A percentile compares a stretch with the other conserved stretches of the same genome.
Evolutionary conservation across 2,329 filamentous ascomycete species (phyloP).

Genomic region (Arthroderma sp.): DNA sequence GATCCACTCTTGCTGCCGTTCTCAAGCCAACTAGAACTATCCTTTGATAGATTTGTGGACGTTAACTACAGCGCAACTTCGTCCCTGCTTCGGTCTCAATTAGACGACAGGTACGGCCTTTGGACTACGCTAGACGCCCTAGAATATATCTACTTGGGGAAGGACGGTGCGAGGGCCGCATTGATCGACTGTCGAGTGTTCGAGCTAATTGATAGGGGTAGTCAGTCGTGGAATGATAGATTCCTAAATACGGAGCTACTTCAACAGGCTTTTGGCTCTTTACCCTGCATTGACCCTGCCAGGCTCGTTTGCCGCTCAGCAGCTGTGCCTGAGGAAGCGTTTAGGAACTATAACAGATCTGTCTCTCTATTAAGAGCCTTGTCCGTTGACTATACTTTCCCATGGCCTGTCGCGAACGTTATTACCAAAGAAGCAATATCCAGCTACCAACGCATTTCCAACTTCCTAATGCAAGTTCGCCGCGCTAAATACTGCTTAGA

Average conservation of each 20-base stretch:
- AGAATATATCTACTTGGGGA: constrained; percentile 61
- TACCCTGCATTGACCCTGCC: constrained; percentile 43
- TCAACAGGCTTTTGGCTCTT: constrained; percentile 52
- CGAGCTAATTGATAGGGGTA: constrained; percentile 52
- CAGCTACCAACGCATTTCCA: constrained; percentile 60
- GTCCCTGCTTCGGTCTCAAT: constrained; percentile 47
- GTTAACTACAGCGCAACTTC: constrained; percentile 61
- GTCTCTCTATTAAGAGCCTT: constrained; percentile 52
- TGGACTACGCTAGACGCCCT: constrained; percentile 52
- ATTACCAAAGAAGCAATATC: constrained; percentile 51
- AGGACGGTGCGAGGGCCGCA: constrained; percentile 56
- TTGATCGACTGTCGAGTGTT: constrained; percentile 59
- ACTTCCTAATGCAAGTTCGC: constrained; percentile 63
- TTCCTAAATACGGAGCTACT: constrained; percentile 68
- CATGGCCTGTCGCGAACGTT: constrained; percentile 57
- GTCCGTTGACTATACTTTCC: constrained; percentile 54
- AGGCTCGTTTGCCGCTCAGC: constrained; percentile 47
- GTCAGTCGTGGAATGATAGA: constrained; percentile 60
- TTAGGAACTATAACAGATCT: constrained; percentile 41
- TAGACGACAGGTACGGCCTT: constrained; percentile 59
- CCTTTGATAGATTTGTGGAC: constrained; percentile 65
- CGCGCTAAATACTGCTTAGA: constrained; percentile 57
- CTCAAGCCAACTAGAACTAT: constrained; percentile 56
- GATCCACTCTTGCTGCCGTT: constrained; percentile 24
- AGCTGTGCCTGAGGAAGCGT: constrained; percentile 28